These are phyloP conservation scores for Termitomyces sp. DNA, from an alignment of 768 basidiomycete species.

Conservation along the genomic window DNA sequence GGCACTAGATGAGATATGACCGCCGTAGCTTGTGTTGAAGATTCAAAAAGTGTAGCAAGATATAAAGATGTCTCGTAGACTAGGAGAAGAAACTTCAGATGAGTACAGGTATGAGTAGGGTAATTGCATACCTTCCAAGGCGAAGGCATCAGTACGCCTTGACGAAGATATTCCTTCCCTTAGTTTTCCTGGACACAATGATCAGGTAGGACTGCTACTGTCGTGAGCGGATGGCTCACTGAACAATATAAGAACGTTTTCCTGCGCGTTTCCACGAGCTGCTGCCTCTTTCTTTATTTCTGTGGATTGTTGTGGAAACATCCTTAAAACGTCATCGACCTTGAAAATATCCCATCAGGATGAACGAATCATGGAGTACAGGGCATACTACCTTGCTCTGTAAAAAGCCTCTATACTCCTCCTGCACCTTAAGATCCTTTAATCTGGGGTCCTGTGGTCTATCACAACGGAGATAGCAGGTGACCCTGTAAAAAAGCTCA, in stretches of 20 bases:
- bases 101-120: background rate
- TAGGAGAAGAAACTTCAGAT: slow-evolving; percentile 20
- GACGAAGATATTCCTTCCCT: slow-evolving; percentile 69
- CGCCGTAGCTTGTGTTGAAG: slow-evolving; percentile 55
- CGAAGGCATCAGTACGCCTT: slow-evolving; percentile 53
- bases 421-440: slow-evolving; percentile 53
- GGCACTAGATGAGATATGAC: slow-evolving; percentile 58
- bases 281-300: slow-evolving; percentile 30
- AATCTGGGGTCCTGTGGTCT: slow-evolving; percentile 41
- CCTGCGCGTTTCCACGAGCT: slow-evolving; percentile 49
- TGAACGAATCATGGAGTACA: background rate
- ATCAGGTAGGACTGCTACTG: background rate
- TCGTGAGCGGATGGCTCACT: slow-evolving; percentile 36
- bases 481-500: slow-evolving; percentile 31
- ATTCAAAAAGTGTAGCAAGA: slow-evolving; percentile 58
- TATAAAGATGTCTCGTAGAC: slow-evolving; percentile 73
- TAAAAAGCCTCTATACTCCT: slow-evolving; percentile 64
- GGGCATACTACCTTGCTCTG: slow-evolving; percentile 51
- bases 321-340: slow-evolving; percentile 45
- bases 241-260: slow-evolving; percentile 70
- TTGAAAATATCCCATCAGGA: slow-evolving; percentile 17
- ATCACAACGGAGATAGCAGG: slow-evolving; percentile 21
- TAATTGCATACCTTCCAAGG: slow-evolving; percentile 54
- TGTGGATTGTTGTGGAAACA: slow-evolving; percentile 23
- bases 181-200: slow-evolving; percentile 52